Evolutionary conservation across 345 rosid genomes (phyloP).

Genomic region (Eucalyptus sp.): DNA sequence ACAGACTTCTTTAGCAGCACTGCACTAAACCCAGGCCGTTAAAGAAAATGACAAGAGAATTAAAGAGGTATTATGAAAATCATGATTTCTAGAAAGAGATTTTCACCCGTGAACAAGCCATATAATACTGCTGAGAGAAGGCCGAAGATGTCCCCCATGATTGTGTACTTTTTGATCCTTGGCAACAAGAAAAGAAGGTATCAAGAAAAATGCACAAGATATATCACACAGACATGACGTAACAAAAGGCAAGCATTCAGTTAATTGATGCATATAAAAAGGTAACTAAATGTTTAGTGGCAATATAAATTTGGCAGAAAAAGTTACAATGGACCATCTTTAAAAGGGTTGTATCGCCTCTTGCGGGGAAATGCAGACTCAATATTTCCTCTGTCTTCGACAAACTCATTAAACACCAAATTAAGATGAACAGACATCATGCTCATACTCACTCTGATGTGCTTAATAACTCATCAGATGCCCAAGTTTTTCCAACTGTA

Average conservation of each 20-base stretch:
- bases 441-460: conserved; percentile 26
- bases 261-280: background rate
- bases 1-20: conserved; percentile 47
- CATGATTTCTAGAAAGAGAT: background rate
- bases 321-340: background rate
- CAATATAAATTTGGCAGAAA: background rate
- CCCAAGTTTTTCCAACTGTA: conserved; percentile 53
- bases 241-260: background rate
- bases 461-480: conserved; percentile 30
- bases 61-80: background rate
- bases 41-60: background rate
- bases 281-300: background rate
- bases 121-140: conserved; percentile 45
- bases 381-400: background rate
- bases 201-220: background rate
- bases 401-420: background rate
- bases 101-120: conserved; percentile 48
- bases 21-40: conserved; percentile 2
- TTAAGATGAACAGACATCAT: background rate
- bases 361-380: background rate
- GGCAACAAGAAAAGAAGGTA: background rate
- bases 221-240: background rate
- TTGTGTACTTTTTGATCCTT: conserved; percentile 29
- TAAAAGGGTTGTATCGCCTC: background rate
- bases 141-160: conserved; percentile 39